Percentiles rank a stretch among this genome's conserved stretches.
These are phyloP conservation scores for Cubamyces lactineus DNA, from an alignment of 768 basidiomycete species.

Conservation along the genomic window DNA sequence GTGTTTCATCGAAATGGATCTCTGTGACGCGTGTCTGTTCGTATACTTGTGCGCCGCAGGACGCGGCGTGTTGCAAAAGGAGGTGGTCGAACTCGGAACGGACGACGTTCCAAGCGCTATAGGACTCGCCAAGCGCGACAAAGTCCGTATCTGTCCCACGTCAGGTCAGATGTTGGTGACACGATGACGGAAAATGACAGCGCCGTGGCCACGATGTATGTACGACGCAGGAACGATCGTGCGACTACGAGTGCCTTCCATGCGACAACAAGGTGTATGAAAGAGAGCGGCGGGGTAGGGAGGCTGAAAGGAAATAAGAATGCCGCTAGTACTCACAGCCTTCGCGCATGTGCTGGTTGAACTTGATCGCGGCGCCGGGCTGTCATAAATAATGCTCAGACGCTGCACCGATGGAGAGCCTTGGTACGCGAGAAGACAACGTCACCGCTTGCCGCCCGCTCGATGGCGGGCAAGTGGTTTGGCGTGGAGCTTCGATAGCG, in stretches of 20 bases:
- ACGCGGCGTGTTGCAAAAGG: constrained; percentile 56
- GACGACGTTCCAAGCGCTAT: constrained; percentile 65
- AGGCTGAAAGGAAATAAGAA: neutral
- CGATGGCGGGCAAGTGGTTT: neutral
- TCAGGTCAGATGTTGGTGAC: neutral
- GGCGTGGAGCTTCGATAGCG: neutral
- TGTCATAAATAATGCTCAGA: constrained; percentile 31
- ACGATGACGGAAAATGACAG: neutral
- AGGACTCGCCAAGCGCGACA: constrained; percentile 49
- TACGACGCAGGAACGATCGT: too few species aligned
- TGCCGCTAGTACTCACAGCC: constrained; percentile 48
- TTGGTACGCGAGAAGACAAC: neutral
- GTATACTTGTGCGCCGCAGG: constrained; percentile 51
- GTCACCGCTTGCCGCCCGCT: neutral
- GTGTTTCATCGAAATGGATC: constrained; percentile 45
- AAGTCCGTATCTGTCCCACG: constrained; percentile 58
- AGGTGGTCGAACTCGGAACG: constrained; percentile 63
- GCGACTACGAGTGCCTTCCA: neutral
- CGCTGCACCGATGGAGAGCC: neutral
- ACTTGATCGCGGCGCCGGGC: constrained; percentile 66
- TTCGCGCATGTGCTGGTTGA: constrained; percentile 56
- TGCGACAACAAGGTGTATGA: neutral
- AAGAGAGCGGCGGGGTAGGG: neutral
- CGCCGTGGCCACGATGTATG: too few species aligned
- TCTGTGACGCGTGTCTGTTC: constrained; percentile 49